A percentile compares a stretch with the other conserved stretches of the same genome.
These are phyloP conservation scores for Sungouiozyma ichnusensis DNA, from an alignment of 805 yeast genomes.

Conservation along the genomic window DNA sequence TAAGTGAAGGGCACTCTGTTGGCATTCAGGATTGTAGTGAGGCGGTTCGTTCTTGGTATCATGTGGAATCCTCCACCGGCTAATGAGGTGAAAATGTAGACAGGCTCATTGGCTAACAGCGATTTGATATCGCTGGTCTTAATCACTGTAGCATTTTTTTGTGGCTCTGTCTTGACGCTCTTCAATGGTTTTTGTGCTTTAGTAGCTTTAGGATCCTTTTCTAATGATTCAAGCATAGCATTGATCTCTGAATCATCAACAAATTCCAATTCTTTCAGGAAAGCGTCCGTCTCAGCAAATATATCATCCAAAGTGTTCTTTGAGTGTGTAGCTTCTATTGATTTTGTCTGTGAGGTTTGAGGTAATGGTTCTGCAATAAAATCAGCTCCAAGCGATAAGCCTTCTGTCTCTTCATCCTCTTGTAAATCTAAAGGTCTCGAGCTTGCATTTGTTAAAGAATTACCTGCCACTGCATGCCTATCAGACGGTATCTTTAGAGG, in stretches of 20 bases:
- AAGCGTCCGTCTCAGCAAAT: slow-evolving; percentile 25
- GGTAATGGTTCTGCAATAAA: neutral
- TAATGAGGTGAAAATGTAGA: slow-evolving; percentile 71
- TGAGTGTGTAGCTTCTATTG: neutral
- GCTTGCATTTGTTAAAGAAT: neutral
- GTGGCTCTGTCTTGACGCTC: neutral
- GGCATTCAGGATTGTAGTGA: slow-evolving; percentile 65
- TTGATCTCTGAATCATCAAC: slow-evolving; percentile 17
- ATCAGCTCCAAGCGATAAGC: neutral
- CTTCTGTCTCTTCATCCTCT: slow-evolving; percentile 1
- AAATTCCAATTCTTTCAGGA: slow-evolving; percentile 20
- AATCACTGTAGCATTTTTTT: too few species aligned
- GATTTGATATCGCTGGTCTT: slow-evolving; percentile 13
- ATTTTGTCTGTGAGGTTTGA: neutral
- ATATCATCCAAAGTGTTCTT: slow-evolving; percentile 8
- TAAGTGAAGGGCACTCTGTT: slow-evolving; percentile 56
- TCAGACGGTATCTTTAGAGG: too few species aligned
- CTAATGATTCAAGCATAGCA: slow-evolving; percentile 11
- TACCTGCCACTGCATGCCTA: neutral
- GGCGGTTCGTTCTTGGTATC: slow-evolving; percentile 63
- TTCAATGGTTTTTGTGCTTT: neutral
- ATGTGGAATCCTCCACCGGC: slow-evolving; percentile 81
- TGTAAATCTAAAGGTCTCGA: neutral
- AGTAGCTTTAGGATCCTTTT: slow-evolving; percentile 1
- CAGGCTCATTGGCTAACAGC: slow-evolving; percentile 41